Percentiles rank a stretch among this genome's conserved stretches.
Conservation (phyloP, 306 rosid species). For the Casuarina equisetifolia region DNA sequence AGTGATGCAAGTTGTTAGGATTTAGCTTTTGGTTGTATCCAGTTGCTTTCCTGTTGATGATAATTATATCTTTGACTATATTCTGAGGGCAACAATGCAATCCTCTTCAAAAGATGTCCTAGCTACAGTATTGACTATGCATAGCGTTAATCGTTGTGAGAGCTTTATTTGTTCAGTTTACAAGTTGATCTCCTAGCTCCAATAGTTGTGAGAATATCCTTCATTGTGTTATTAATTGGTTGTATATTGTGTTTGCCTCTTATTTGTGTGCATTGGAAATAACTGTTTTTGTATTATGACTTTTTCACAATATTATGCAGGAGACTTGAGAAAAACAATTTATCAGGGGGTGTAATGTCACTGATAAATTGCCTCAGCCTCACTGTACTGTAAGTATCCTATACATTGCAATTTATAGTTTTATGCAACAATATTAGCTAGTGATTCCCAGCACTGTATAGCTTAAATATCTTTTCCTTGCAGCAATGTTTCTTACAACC, state of each 20-base stretch:
- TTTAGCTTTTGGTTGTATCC: background rate
- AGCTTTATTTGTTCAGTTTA: background rate
- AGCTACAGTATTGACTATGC: background rate
- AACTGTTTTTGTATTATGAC: background rate
- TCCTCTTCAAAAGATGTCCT: background rate
- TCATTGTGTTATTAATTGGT: background rate
- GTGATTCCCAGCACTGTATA: too few relatives aligned
- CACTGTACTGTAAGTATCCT: slow-evolving; percentile 58
- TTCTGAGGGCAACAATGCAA: background rate
- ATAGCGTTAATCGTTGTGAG: background rate
- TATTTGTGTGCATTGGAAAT: background rate
- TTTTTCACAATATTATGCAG: slow-evolving; percentile 38
- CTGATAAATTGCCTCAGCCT: slow-evolving; percentile 80
- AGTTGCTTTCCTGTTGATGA: background rate
- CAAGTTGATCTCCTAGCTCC: background rate
- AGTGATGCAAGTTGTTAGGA: background rate
- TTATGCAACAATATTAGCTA: background rate
- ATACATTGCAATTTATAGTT: background rate
- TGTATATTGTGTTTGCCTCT: background rate
- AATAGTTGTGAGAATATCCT: background rate
- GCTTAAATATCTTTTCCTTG: slow-evolving; percentile 18
- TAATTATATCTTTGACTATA: slow-evolving; percentile 10
- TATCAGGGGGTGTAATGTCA: slow-evolving; percentile 70
- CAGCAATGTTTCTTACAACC: slow-evolving; percentile 90
- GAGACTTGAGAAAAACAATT: slow-evolving; percentile 79